These are phyloP conservation scores for Aspergillus neoniger DNA, from an alignment of 2,329 filamentous ascomycete species.

Conservation along the genomic window DNA sequence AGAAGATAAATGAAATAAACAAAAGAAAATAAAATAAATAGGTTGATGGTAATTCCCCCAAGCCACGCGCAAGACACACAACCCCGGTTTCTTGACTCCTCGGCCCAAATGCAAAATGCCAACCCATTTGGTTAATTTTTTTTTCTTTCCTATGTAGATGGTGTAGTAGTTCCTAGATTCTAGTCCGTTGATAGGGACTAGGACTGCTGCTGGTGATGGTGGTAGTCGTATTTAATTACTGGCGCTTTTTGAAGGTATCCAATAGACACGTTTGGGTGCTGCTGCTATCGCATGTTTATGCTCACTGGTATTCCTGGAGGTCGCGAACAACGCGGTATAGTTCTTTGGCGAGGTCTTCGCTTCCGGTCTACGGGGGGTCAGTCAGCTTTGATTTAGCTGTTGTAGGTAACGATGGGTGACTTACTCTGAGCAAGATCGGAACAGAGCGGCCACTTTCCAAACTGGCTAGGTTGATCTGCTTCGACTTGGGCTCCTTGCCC, in stretches of 20 bases:
- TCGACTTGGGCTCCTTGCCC: constrained; percentile 67
- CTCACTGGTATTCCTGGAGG: constrained; percentile 31
- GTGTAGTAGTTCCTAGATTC: not conserved
- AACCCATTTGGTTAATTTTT: not conserved
- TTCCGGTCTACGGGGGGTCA: constrained; percentile 35
- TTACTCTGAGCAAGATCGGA: constrained; percentile 60
- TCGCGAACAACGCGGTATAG: constrained; percentile 49
- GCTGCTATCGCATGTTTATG: not conserved
- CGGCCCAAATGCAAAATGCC: constrained; percentile 20
- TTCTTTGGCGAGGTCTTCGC: constrained; percentile 49
- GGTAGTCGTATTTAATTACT: not conserved
- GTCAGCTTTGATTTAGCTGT: too few species aligned
- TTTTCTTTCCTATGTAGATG: not conserved
- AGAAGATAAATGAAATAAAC: not conserved
- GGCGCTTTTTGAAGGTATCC: not conserved
- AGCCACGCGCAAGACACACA: not conserved
- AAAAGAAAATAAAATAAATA: not conserved
- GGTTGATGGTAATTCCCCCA: not conserved
- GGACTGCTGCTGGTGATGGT: too few species aligned
- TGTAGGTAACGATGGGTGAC: constrained; percentile 15
- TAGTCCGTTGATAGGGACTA: too few species aligned
- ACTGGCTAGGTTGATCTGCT: constrained; percentile 66
- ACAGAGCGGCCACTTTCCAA: constrained; percentile 56
- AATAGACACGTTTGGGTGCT: not conserved
- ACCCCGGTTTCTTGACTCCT: constrained; percentile 12